phyloP scores from a whole-genome alignment of 1,139 yeast genomes.

The Magnusiomyces paraingens region DNA sequence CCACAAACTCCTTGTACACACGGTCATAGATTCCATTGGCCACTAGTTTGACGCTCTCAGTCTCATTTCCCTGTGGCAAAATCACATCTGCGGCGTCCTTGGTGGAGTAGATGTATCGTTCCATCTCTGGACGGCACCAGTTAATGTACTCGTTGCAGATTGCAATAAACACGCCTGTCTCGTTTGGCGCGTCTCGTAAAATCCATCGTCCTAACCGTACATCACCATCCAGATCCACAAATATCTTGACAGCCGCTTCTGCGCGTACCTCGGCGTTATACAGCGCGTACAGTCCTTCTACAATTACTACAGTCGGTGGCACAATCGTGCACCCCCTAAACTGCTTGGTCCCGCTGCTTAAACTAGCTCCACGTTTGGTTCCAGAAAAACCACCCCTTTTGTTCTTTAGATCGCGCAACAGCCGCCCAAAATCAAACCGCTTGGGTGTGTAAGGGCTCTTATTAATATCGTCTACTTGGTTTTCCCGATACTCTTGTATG shows the following conservation, averaged over 20 bases:
- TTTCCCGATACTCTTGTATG: constrained; percentile 11
- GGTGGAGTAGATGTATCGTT: constrained; percentile 56
- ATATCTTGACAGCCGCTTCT: constrained; percentile 60
- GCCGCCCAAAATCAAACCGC: constrained; percentile 36
- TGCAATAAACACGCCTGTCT: constrained; percentile 37
- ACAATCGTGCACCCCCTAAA: constrained; percentile 4
- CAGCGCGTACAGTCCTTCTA: constrained; percentile 78
- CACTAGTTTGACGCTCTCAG: constrained; percentile 55
- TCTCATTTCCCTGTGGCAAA: constrained; percentile 63
- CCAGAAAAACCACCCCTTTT: neutral
- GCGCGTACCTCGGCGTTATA: constrained; percentile 55
- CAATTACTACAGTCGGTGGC: constrained; percentile 40
- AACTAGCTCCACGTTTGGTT: neutral
- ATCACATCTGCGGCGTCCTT: constrained; percentile 76
- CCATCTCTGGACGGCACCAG: constrained; percentile 58
- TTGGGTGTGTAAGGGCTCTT: constrained; percentile 24
- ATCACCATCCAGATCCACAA: constrained; percentile 83
- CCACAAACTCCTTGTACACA: constrained; percentile 27
- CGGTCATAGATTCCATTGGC: constrained; percentile 64
- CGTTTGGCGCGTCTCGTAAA: constrained; percentile 28
- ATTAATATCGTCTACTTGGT: neutral
- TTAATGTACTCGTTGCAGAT: constrained; percentile 41
- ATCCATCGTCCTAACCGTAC: constrained; percentile 73
- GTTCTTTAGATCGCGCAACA: constrained; percentile 26
- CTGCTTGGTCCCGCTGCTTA: neutral